Conservation (phyloP, 1,139 yeast genomes). For the Blastobotrys buckinghamii region DNA sequence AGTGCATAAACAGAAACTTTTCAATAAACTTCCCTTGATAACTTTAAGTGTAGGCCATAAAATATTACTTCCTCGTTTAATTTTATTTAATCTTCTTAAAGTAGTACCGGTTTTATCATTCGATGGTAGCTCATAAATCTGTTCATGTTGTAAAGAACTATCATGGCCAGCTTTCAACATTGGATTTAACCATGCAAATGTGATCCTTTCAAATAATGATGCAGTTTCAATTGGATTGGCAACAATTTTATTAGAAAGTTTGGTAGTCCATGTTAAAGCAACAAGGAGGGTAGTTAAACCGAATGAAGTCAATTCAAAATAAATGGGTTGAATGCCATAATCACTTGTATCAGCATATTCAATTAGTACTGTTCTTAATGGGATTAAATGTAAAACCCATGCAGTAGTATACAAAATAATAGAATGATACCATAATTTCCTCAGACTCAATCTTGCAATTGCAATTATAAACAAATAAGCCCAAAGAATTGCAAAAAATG, state of each 20-base stretch:
- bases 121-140: not conserved
- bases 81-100: not conserved
- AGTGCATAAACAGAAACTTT: not conserved
- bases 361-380: not conserved
- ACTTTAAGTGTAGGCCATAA: not conserved
- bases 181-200: not conserved
- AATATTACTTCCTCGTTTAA: not conserved
- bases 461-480: not conserved
- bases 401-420: not conserved
- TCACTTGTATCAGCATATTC: no score
- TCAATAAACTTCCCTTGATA: not conserved
- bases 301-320: not conserved
- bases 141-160: not conserved
- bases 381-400: not conserved
- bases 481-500: not conserved
- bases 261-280: not conserved
- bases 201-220: not conserved
- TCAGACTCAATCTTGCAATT: not conserved
- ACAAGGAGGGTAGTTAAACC: no score
- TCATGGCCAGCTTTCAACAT: not conserved
- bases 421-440: slow-evolving; percentile 1
- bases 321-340: not conserved
- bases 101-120: not conserved
- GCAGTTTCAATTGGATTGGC: not conserved
- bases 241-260: not conserved